A percentile compares a stretch with the other conserved stretches of the same genome.
phyloP scores from a whole-genome alignment of 345 rosid species.

The Punica granatum region DNA sequence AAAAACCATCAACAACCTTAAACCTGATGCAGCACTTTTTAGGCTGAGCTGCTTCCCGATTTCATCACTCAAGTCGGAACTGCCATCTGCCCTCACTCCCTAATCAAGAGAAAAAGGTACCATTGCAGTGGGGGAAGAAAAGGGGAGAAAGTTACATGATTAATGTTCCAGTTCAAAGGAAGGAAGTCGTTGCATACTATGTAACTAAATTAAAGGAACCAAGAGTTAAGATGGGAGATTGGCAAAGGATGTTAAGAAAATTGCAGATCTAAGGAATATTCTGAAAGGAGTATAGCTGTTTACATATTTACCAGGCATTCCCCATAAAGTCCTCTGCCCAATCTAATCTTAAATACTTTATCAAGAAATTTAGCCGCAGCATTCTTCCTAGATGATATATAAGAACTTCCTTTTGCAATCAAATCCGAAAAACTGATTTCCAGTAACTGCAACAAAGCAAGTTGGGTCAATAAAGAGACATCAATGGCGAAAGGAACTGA shows the following conservation, averaged over 20 bases:
- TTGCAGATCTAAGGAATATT: not conserved
- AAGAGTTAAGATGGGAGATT: not conserved
- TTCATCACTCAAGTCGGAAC: constrained; percentile 53
- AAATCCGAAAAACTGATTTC: constrained; percentile 40
- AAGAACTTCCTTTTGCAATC: constrained; percentile 46
- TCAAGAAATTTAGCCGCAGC: constrained; percentile 59
- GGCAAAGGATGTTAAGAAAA: not conserved
- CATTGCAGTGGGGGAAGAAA: too few relatives aligned
- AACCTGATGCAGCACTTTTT: constrained; percentile 65
- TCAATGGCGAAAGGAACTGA: not conserved
- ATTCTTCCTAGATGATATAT: constrained; percentile 31
- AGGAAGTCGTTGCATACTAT: not conserved
- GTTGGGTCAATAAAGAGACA: not conserved
- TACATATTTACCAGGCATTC: constrained; percentile 65
- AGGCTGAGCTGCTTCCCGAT: constrained; percentile 72
- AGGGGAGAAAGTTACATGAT: not conserved
- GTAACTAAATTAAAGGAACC: not conserved
- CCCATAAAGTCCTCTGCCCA: constrained; percentile 93
- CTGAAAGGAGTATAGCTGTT: not conserved
- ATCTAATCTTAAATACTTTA: constrained; percentile 44
- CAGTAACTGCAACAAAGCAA: constrained; percentile 40
- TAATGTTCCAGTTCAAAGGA: not conserved
- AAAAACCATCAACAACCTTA: constrained; percentile 38
- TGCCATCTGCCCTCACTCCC: constrained; percentile 80
- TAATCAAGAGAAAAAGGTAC: constrained; percentile 10